phyloP scores from a whole-genome alignment of 805 yeast genomes.

The Hanseniaspora meyeri region DNA sequence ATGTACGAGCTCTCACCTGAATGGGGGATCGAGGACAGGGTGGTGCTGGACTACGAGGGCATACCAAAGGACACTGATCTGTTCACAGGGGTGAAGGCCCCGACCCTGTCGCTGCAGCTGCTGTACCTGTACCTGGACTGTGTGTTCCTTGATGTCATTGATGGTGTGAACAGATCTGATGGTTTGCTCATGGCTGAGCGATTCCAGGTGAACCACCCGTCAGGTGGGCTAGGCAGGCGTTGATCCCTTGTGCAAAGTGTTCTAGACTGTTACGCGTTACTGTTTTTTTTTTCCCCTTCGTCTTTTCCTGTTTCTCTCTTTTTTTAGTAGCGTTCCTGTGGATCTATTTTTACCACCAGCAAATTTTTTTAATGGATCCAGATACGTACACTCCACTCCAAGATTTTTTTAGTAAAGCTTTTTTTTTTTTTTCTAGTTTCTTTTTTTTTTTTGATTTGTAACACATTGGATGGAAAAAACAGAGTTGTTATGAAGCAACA shows the following conservation, averaged over 20 bases:
- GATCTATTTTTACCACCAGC: too few relatives aligned
- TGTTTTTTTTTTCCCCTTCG: too few relatives aligned
- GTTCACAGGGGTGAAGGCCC: conserved; percentile 73
- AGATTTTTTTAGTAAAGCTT: too few relatives aligned
- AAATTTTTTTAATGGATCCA: neutral
- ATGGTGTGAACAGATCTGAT: conserved; percentile 46
- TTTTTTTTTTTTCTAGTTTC: neutral
- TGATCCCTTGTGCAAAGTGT: neutral
- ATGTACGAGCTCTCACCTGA: neutral
- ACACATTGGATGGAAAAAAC: neutral
- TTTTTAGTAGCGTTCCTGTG: neutral
- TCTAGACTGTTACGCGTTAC: too few relatives aligned
- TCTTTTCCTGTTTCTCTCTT: too few relatives aligned
- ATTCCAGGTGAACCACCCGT: conserved; percentile 73
- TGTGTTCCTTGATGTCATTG: conserved; percentile 58
- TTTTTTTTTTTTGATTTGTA: neutral
- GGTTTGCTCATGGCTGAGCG: conserved; percentile 37
- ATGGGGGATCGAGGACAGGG: neutral
- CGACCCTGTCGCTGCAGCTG: conserved; percentile 72
- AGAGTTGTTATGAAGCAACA: neutral
- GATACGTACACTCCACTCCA: neutral
- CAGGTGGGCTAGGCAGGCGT: conserved; percentile 67
- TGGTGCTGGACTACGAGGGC: conserved; percentile 34
- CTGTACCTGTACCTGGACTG: conserved; percentile 70
- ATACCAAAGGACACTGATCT: conserved; percentile 37